Evolutionary conservation across 257 asterid genomes (phyloP), one percentile per base, ranked within the genome.

Genomic region (Plectranthus barbatus): DNA sequence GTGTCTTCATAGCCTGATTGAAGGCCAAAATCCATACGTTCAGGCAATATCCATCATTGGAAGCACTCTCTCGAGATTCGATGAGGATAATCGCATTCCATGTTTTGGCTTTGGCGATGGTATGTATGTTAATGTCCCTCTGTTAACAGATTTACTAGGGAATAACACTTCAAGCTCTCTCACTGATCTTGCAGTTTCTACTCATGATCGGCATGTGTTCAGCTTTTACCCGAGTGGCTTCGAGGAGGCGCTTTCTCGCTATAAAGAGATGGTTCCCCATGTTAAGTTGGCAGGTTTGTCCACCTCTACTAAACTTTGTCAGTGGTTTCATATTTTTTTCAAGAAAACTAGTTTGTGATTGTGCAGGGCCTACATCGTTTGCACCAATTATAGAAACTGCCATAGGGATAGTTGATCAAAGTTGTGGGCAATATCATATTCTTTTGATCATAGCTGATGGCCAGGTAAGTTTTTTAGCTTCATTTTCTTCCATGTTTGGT

Each of bases 31-130:
- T 71, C 98, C 98, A 0, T 88, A 91, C 29, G 88, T 86, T 41
- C 96, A 86, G 29, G 91, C 90, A 12, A 91, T 91, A 62, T 84
- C 98, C n/a, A 91, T 91, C 60, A 83, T 91, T 21, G 98, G 98
- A 57, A 84, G 80, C 72, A 88, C 95, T 0, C 84, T 91, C 68
- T 83, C 98, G 1, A 53, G 68, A 31, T 88, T 88, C 54, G 98
- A 91, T 50, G 95, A 91, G 77, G 98, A 91, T 76, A 88, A 83
- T 79, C 81, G 81, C 56, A 88, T 91, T 58, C 98, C 98, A 1
- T 91, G 98, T 67, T 91, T 76, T 39, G 98, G 98, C 42, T 91
- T 91, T 56, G 98, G 98, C 13, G 86, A 81, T 56, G 80, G 86
- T 77, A 75, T 1, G 42, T 46, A 9, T 1, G 0, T 45, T 12